These are phyloP conservation scores for Cymodocea nodosa DNA, from an alignment of 116 monocot species.

Conservation along the genomic window DNA sequence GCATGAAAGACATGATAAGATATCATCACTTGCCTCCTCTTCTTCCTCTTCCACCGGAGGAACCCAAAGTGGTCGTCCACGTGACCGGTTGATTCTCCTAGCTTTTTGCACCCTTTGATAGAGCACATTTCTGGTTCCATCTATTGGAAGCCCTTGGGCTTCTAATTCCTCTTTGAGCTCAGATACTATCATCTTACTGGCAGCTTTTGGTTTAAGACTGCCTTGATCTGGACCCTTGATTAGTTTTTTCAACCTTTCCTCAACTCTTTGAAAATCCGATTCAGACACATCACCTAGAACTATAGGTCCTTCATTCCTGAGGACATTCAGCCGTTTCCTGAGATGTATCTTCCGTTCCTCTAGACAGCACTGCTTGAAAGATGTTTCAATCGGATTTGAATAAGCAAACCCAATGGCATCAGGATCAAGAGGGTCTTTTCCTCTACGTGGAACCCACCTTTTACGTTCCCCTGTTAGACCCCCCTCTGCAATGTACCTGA, in stretches of 20 bases:
- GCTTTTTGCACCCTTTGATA: slow-evolving; percentile 98
- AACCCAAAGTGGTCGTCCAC: slow-evolving; percentile 93
- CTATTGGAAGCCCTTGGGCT: slow-evolving; percentile 86
- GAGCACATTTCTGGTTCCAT: slow-evolving; percentile 93
- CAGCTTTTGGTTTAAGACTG: slow-evolving; percentile 82
- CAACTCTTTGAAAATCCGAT: slow-evolving; percentile 53
- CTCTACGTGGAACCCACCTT: slow-evolving; percentile 91
- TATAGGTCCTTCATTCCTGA: slow-evolving; percentile 63
- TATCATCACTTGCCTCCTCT: slow-evolving; percentile 46
- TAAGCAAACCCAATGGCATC: slow-evolving; percentile 92
- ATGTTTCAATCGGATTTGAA: slow-evolving; percentile 83
- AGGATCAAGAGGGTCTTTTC: slow-evolving; percentile 91
- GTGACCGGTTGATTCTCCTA: slow-evolving; percentile 94
- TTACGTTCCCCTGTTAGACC: slow-evolving; percentile 98
- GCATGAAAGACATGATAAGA: neutral
- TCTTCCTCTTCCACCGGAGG: slow-evolving; percentile 93
- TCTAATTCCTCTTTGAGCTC: slow-evolving; percentile 92
- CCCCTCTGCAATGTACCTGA: slow-evolving; percentile 75
- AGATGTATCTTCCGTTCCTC: slow-evolving; percentile 79
- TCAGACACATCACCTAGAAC: slow-evolving; percentile 65
- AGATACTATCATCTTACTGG: slow-evolving; percentile 95
- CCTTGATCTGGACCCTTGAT: slow-evolving; percentile 68
- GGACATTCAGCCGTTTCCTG: slow-evolving; percentile 53
- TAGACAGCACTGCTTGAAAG: slow-evolving; percentile 73
- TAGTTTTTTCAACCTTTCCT: slow-evolving; percentile 60